Evolutionary conservation across 306 rosid species (phyloP).

Genomic region (Inga oerstediana): DNA sequence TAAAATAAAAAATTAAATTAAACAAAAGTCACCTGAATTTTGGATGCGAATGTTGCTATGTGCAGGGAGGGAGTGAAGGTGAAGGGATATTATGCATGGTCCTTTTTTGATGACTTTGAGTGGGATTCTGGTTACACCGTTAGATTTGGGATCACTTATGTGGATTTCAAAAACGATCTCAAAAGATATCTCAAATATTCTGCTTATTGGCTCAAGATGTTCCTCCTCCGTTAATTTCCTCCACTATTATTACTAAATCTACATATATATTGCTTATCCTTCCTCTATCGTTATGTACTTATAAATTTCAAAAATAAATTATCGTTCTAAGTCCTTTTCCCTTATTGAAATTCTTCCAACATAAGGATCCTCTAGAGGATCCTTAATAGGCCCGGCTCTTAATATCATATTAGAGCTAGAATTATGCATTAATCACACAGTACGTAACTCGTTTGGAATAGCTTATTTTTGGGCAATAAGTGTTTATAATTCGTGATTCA

Average conservation of each 20-base stretch:
- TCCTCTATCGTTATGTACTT: not conserved
- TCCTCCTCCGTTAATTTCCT: constrained; percentile 32
- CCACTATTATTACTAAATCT: not conserved
- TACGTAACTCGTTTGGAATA: no score
- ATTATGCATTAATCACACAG: no score
- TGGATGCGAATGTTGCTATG: not conserved
- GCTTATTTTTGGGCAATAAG: no score
- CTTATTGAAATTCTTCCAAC: no score
- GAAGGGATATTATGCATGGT: constrained; percentile 55
- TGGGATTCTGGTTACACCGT: constrained; percentile 62
- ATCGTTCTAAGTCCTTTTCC: no score
- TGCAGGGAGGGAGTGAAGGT: constrained; percentile 51
- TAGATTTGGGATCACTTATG: constrained; percentile 50
- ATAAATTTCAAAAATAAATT: not conserved
- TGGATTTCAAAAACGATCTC: constrained; percentile 45
- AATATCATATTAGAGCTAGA: no score
- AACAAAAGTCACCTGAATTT: not conserved
- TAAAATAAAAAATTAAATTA: not conserved
- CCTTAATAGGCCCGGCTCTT: no score
- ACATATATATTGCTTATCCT: no score
- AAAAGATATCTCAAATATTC: constrained; percentile 54
- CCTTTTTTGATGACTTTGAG: constrained; percentile 56
- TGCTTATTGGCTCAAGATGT: constrained; percentile 58
- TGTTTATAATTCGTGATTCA: no score
- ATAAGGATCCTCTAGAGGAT: no score